These are phyloP conservation scores for Daldinia sp. DNA, from an alignment of 2,329 filamentous ascomycete species.

Conservation along the genomic window DNA sequence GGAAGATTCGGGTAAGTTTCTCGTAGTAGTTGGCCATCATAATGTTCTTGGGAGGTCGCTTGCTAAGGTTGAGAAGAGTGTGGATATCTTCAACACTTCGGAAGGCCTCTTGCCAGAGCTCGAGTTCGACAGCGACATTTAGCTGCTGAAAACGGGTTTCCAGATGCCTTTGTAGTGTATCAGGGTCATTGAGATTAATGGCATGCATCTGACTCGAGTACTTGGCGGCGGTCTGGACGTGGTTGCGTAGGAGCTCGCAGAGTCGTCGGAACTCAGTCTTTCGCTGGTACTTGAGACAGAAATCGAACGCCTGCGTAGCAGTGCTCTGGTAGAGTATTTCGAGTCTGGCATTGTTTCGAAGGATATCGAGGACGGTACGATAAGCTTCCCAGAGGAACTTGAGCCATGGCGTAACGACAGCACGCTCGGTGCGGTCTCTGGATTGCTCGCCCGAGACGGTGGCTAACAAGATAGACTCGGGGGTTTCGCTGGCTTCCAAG, in stretches of 20 bases:
- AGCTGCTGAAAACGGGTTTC: constrained; percentile 99
- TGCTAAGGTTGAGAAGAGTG: constrained; percentile 96
- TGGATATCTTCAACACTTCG: constrained; percentile 99
- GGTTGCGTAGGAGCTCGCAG: constrained; percentile 97
- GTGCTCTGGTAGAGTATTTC: constrained; percentile 99
- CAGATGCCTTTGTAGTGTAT: constrained; percentile 95
- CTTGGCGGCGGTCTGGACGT: constrained; percentile 98
- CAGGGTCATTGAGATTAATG: constrained; percentile 97
- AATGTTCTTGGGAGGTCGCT: constrained; percentile 96
- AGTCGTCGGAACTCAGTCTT: constrained; percentile 99
- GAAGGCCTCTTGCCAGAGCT: constrained; percentile 99
- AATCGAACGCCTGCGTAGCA: constrained; percentile 97
- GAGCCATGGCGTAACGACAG: constrained; percentile 98
- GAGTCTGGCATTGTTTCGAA: constrained; percentile 97
- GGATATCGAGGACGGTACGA: constrained; percentile 96
- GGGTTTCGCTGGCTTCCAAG: constrained; percentile 95
- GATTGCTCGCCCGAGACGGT: constrained; percentile 99
- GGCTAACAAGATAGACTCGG: constrained; percentile 96
- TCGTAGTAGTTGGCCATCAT: constrained; percentile 99
- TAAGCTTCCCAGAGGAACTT: constrained; percentile 99
- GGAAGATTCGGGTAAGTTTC: constrained; percentile 97
- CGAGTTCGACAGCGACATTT: constrained; percentile 96
- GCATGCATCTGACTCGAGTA: constrained; percentile 99
- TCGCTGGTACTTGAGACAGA: constrained; percentile 96
- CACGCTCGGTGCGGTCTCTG: constrained; percentile 94